Percentiles rank a stretch among this genome's conserved stretches.
Conservation (phyloP, 2,329 filamentous ascomycete genomes). For the Aspergillus fumigatiaffinis region DNA sequence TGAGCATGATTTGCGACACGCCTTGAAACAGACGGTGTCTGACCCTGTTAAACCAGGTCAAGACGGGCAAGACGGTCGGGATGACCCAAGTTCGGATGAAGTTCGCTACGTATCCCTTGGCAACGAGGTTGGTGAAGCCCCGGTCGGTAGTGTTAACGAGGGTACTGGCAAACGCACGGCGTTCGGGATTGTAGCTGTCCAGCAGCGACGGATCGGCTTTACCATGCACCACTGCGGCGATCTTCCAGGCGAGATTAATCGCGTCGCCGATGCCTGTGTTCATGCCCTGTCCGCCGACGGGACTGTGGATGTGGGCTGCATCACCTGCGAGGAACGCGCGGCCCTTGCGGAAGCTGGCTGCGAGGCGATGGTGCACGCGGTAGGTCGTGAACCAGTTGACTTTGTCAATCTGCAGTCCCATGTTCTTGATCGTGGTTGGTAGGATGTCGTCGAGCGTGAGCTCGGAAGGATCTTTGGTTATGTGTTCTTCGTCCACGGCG, state of each 20-base stretch:
- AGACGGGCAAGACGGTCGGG: constrained; percentile 31
- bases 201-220: constrained; percentile 40
- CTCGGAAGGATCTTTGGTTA: constrained; percentile 15
- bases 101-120: constrained; percentile 41
- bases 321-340: constrained; percentile 55
- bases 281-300: constrained; percentile 56
- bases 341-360: constrained; percentile 42
- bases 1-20: constrained; percentile 42
- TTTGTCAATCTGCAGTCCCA: constrained; percentile 23
- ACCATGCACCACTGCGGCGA: constrained; percentile 44
- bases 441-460: constrained; percentile 30
- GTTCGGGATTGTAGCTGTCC: constrained; percentile 47
- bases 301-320: constrained; percentile 55
- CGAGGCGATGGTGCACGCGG: constrained; percentile 43
- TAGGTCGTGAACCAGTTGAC: constrained; percentile 44
- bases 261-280: constrained; percentile 55
- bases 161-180: constrained; percentile 44
- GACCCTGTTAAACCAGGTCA: constrained; percentile 16
- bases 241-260: constrained; percentile 54
- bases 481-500: constrained; percentile 16
- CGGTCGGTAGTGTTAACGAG: constrained; percentile 43
- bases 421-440: constrained; percentile 16
- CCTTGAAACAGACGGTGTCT: constrained; percentile 29
- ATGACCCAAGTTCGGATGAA: constrained; percentile 36
- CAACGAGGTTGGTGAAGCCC: constrained; percentile 38